phyloP scores from a whole-genome alignment of 345 rosid genomes.

The Barbarea vulgaris region DNA sequence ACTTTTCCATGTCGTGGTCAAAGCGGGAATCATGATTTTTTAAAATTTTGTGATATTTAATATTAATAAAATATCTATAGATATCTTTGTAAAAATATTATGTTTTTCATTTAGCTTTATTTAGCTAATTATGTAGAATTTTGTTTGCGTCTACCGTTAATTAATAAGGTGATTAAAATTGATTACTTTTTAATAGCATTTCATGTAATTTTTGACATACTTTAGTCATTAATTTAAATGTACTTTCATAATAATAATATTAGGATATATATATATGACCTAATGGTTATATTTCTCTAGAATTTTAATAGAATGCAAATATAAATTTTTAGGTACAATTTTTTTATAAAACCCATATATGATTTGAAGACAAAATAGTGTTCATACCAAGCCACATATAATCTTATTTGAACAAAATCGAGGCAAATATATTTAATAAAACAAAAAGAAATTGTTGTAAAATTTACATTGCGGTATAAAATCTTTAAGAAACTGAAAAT shows the following conservation, averaged over 20 bases:
- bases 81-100: neutral
- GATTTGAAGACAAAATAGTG: neutral
- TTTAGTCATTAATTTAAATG: too few relatives aligned
- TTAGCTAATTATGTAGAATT: neutral
- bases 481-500: too few relatives aligned
- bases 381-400: neutral
- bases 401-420: neutral
- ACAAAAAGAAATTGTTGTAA: neutral
- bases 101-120: neutral
- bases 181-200: too few relatives aligned
- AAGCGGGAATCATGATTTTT: neutral
- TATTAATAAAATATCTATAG: neutral
- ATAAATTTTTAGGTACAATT: neutral
- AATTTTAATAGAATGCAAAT: neutral
- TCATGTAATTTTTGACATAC: too few relatives aligned
- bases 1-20: neutral
- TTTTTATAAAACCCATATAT: neutral
- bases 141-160: neutral
- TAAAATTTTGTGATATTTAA: neutral
- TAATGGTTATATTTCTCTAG: neutral
- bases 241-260: too few relatives aligned
- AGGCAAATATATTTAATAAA: neutral
- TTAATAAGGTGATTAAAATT: too few relatives aligned
- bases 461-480: too few relatives aligned
- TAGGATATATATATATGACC: neutral